A percentile compares a stretch with the other conserved stretches of the same genome.
Conservation (phyloP, 805 yeast genomes). For the Metschnikowia santaceciliae region DNA sequence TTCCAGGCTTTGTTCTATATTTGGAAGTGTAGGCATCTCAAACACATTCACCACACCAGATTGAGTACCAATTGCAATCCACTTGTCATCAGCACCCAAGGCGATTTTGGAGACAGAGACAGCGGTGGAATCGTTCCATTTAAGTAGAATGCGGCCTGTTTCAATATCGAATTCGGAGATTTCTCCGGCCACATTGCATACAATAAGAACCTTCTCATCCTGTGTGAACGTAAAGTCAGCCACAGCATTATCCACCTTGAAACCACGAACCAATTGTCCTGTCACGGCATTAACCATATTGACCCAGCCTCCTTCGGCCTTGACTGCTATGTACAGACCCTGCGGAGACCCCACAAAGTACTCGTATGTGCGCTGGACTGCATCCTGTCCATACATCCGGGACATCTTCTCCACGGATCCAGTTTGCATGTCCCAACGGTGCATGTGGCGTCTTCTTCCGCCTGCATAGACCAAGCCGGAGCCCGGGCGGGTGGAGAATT, state of each 20-base stretch:
- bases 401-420: slow-evolving; percentile 80
- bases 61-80: slow-evolving; percentile 85
- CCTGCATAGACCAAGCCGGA: slow-evolving; percentile 64
- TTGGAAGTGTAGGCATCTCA: slow-evolving; percentile 33
- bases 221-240: slow-evolving; percentile 72
- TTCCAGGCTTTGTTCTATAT: too few relatives aligned
- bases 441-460: slow-evolving; percentile 90
- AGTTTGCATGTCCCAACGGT: slow-evolving; percentile 76
- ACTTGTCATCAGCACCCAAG: slow-evolving; percentile 71
- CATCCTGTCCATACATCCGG: slow-evolving; percentile 88
- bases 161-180: slow-evolving; percentile 72
- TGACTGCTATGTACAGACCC: slow-evolving; percentile 69
- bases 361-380: slow-evolving; percentile 82
- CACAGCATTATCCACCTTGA: slow-evolving; percentile 82
- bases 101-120: slow-evolving; percentile 75
- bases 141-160: slow-evolving; percentile 37
- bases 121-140: slow-evolving; percentile 87
- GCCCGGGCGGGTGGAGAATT: slow-evolving; percentile 47
- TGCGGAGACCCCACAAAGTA: slow-evolving; percentile 71
- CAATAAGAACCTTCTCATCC: slow-evolving; percentile 42
- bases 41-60: slow-evolving; percentile 89
- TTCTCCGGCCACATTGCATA: slow-evolving; percentile 77
- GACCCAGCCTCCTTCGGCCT: slow-evolving; percentile 89
- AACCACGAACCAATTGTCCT: slow-evolving; percentile 85
- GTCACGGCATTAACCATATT: slow-evolving; percentile 71